phyloP scores from a whole-genome alignment of 192 early-diverging fungal genomes.

The Chytriomyces sp. region DNA sequence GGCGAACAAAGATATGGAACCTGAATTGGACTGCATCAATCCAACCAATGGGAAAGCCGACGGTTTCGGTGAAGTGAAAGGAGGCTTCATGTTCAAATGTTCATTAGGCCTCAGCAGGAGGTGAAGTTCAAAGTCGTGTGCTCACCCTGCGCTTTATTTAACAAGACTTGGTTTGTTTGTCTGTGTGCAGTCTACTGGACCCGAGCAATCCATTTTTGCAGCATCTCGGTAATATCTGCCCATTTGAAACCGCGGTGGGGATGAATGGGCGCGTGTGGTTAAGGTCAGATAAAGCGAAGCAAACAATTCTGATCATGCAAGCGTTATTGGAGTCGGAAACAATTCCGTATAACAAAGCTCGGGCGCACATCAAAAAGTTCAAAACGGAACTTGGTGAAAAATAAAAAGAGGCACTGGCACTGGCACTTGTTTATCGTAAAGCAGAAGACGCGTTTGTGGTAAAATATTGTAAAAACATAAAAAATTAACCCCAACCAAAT shows the following conservation, averaged over 20 bases:
- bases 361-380: constrained; percentile 5
- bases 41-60: constrained; percentile 79
- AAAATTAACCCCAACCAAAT: too few relatives aligned
- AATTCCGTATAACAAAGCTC: neutral
- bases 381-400: neutral
- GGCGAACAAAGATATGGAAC: constrained; percentile 97
- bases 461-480: too few relatives aligned
- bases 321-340: constrained; percentile 20
- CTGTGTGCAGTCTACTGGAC: constrained; percentile 63
- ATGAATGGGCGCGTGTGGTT: constrained; percentile 97
- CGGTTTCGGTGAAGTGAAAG: constrained; percentile 88
- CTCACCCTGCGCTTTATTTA: neutral
- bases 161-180: neutral
- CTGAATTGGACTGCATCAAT: constrained; percentile 92
- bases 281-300: constrained; percentile 63
- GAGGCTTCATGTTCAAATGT: constrained; percentile 77
- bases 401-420: neutral
- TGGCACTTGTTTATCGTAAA: too few relatives aligned
- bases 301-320: constrained; percentile 42
- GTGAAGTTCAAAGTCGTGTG: constrained; percentile 46
- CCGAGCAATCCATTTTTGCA: constrained; percentile 73
- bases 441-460: too few relatives aligned
- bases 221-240: constrained; percentile 70
- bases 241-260: constrained; percentile 90
- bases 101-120: constrained; percentile 79